Conservation (phyloP, 768 basidiomycete species). For the Rhodosporidiobolus odoratus region DNA sequence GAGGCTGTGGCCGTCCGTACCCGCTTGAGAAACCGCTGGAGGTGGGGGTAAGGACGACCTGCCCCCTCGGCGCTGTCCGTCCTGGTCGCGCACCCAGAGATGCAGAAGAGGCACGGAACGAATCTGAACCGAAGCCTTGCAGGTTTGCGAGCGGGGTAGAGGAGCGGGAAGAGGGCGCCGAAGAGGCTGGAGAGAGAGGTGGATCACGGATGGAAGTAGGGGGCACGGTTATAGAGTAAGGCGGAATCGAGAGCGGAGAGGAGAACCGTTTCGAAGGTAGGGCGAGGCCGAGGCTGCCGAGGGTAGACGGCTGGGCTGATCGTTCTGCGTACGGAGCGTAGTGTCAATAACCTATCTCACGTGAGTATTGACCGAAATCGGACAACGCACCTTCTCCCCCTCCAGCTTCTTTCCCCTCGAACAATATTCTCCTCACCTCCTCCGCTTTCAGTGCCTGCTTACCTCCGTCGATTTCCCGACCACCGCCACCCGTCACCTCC, state of each 20-base stretch:
- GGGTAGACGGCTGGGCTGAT: not conserved
- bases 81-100: not conserved
- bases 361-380: not conserved
- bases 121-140: conserved; percentile 31
- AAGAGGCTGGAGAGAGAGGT: not conserved
- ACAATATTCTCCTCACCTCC: conserved; percentile 27
- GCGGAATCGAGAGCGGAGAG: conserved; percentile 4
- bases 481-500: not conserved
- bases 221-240: conserved; percentile 22
- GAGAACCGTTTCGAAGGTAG: conserved; percentile 4
- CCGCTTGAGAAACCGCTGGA: not conserved
- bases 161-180: not conserved
- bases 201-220: conserved; percentile 33
- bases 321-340: not conserved
- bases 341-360: not conserved
- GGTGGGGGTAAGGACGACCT: conserved; percentile 40
- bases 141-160: not conserved
- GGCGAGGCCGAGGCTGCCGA: conserved; percentile 29
- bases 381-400: not conserved
- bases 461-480: conserved; percentile 3
- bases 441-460: conserved; percentile 20
- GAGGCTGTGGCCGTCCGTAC: too few relatives aligned
- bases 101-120: not conserved
- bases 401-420: conserved; percentile 22
- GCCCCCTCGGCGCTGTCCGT: conserved; percentile 1